Base-by-base conservation (phyloP, 331 rosid species). In the Saraca asoca region DNA sequence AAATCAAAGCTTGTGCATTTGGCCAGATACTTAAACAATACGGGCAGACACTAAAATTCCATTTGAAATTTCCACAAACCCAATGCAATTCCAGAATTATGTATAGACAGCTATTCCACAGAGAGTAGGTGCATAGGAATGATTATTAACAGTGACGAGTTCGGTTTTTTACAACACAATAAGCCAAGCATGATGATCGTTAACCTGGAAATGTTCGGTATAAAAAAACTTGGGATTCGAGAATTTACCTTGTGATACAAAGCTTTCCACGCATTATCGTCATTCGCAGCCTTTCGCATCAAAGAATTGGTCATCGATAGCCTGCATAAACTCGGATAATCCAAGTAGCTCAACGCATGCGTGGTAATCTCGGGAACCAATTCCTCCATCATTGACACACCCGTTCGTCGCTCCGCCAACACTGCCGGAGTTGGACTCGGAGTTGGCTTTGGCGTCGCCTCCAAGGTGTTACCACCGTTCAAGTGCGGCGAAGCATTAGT, bases 321-420 rank as follows among this genome's bases (percentile, higher is more conserved):
- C 18, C 96, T 91, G 61, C 99, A 94, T 31, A 94, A 78, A 57
- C 99, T 94, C 7, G 95, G 91, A 67, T 80, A 94, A 78, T 94
- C 99, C 92, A 94, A 84, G 82, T 94, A 94, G 80, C 99, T 94
- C n/a, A 94, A 88, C 16, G 99, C 97, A 65, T 94, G 99, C 2
- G 99, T 94, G 0, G 88, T 94, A 71, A 94, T 94, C 88, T 94
- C 99, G 56, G 99, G 99, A 77, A 94, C 99, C 79, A 94, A 76
- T 69, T 94, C 95, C 81, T 94, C 99, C 99, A 94, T 94, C 99
- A 94, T 94, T 18, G 99, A 94, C 18, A 89, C 95, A 19, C 93
- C 96, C 5, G 85, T 75, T 10, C 77, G 86, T 14, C 87, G 82
- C 72, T 82, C 97, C 2, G 82, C 33, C 52, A 85, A 74, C 11